These are phyloP conservation scores for Verticillium klebahnii DNA, from an alignment of 2,329 filamentous ascomycete species.

Conservation along the genomic window DNA sequence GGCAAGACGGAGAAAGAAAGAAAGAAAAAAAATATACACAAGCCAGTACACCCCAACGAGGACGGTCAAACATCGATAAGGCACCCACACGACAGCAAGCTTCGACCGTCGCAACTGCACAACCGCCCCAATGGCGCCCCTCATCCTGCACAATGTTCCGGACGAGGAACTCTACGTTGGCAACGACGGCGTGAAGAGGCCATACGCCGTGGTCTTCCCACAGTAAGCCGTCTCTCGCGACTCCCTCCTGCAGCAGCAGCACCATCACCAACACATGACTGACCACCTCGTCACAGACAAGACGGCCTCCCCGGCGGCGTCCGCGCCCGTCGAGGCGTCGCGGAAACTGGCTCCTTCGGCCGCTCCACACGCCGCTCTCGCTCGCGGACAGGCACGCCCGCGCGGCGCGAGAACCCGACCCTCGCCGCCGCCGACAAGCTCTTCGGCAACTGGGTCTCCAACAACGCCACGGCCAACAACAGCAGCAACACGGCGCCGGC, in stretches of 20 bases:
- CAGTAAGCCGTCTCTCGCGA: slow-evolving; percentile 39
- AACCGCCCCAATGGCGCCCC: slow-evolving; percentile 47
- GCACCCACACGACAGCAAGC: too few species aligned
- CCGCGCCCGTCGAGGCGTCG: slow-evolving; percentile 47
- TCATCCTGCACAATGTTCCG: slow-evolving; percentile 65
- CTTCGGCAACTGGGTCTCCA: slow-evolving; percentile 54
- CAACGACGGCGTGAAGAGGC: slow-evolving; percentile 60
- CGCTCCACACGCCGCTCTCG: slow-evolving; percentile 62
- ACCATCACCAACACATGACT: not conserved
- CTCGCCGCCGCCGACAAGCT: slow-evolving; percentile 57
- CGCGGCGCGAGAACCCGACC: slow-evolving; percentile 57
- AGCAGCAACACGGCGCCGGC: slow-evolving; percentile 13
- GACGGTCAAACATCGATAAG: too few species aligned
- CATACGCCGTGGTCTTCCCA: slow-evolving; percentile 63
- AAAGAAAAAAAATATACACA: too few species aligned
- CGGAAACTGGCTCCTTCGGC: slow-evolving; percentile 61
- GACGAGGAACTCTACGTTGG: slow-evolving; percentile 64
- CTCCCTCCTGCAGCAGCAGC: not conserved
- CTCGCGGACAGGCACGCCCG: slow-evolving; percentile 55
- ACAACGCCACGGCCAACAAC: slow-evolving; percentile 31
- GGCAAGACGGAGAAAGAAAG: too few species aligned
- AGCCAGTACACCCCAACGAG: too few species aligned
- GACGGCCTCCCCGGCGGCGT: slow-evolving; percentile 44
- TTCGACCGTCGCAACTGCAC: not conserved
- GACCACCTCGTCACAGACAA: slow-evolving; percentile 33